A percentile compares a stretch with the other conserved stretches of the same genome.
phyloP scores from a whole-genome alignment of 768 basidiomycete genomes.

The Hygrocybe punicea region DNA sequence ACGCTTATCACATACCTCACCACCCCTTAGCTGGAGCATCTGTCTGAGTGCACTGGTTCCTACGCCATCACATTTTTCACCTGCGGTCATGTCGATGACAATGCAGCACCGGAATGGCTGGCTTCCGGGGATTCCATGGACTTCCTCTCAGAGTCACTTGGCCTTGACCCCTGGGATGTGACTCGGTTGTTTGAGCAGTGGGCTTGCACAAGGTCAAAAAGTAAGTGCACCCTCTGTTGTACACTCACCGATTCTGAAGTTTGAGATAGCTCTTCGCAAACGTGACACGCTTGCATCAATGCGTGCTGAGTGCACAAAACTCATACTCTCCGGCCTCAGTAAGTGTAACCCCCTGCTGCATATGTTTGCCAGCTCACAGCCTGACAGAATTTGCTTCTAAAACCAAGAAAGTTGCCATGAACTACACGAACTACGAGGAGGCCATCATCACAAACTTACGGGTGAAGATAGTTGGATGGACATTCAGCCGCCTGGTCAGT shows the following conservation, averaged over 20 bases:
- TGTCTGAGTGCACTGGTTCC: not conserved
- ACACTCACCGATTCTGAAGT: too few species aligned
- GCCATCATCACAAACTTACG: not conserved
- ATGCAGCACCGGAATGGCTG: not conserved
- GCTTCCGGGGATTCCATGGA: constrained; percentile 1
- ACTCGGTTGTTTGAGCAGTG: constrained; percentile 3
- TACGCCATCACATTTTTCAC: constrained; percentile 4
- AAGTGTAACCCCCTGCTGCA: not conserved
- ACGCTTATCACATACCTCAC: not conserved
- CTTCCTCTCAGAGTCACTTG: not conserved
- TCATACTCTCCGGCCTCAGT: not conserved
- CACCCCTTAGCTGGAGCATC: not conserved
- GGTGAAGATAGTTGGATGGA: not conserved
- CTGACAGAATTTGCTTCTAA: not conserved
- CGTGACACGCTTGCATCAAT: not conserved
- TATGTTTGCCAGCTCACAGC: not conserved
- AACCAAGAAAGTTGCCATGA: constrained; percentile 1
- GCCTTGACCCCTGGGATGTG: constrained; percentile 1
- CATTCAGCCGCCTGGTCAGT: not conserved
- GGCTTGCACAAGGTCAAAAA: not conserved
- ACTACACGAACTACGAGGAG: constrained; percentile 1
- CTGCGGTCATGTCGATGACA: constrained; percentile 1
- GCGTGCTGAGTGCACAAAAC: constrained; percentile 3
- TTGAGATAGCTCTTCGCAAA: not conserved
- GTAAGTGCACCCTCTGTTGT: not conserved